Evolutionary conservation across 2,329 filamentous ascomycete species (phyloP).

Genomic region (Pseudophaeomoniella oleicola): DNA sequence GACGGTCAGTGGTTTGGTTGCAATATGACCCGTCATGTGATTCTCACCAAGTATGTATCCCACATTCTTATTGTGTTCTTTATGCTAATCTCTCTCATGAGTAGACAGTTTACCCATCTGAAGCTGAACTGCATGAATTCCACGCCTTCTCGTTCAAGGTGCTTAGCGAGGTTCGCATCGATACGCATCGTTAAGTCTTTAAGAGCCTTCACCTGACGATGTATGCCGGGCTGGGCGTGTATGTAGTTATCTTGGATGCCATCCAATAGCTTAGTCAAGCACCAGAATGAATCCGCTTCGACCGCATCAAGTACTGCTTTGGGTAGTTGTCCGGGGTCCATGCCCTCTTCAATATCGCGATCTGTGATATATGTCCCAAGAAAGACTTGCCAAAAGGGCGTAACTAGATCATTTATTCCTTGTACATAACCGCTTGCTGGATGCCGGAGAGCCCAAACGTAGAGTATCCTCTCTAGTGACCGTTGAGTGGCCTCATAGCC

Average conservation of each 20-base stretch:
- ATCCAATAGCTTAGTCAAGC: slow-evolving; percentile 90
- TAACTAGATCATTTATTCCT: slow-evolving; percentile 95
- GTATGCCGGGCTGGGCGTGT: slow-evolving; percentile 90
- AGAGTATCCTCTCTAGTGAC: slow-evolving; percentile 85
- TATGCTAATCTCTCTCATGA: slow-evolving; percentile 96
- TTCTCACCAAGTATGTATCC: slow-evolving; percentile 89
- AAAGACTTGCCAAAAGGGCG: slow-evolving; percentile 97
- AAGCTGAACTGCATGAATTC: slow-evolving; percentile 99
- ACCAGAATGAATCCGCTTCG: slow-evolving; percentile 97
- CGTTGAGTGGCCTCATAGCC: slow-evolving; percentile 91
- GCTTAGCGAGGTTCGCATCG: slow-evolving; percentile 67
- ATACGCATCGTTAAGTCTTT: slow-evolving; percentile 85
- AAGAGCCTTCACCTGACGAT: slow-evolving; percentile 77
- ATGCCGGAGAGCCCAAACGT: slow-evolving; percentile 95
- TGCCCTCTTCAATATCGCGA: slow-evolving; percentile 76
- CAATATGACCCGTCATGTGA: background rate
- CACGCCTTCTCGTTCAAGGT: slow-evolving; percentile 78
- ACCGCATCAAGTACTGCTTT: slow-evolving; percentile 86
- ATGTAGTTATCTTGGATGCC: slow-evolving; percentile 99
- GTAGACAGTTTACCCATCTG: slow-evolving; percentile 97
- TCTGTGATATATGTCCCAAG: slow-evolving; percentile 91
- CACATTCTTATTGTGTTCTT: slow-evolving; percentile 97
- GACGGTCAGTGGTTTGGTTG: slow-evolving; percentile 8
- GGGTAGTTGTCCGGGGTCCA: slow-evolving; percentile 92
- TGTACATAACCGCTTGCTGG: slow-evolving; percentile 96